Conservation (phyloP, 164 flowering plant species). For the Chloranthus sessilifolius region DNA sequence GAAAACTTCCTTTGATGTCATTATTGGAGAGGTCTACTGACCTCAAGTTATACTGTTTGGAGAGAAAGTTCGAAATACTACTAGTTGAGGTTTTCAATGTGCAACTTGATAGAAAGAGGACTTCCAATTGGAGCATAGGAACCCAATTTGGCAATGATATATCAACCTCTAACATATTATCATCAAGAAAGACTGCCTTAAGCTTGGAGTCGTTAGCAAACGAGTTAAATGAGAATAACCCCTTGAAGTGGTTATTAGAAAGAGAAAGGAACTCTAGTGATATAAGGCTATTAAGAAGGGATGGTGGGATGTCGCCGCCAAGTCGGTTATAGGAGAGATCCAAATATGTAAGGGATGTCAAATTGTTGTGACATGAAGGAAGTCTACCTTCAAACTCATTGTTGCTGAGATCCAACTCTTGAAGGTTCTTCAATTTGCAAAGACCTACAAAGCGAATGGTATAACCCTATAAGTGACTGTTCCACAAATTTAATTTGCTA, state of each 20-base stretch:
- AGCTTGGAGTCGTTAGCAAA: constrained; percentile 3
- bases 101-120: constrained; percentile 5
- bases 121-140: constrained; percentile 6
- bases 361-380: constrained; percentile 8
- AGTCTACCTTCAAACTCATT: constrained; percentile 5
- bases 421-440: constrained; percentile 9
- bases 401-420: neutral
- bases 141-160: constrained; percentile 3
- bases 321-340: constrained; percentile 7
- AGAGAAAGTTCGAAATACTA: constrained; percentile 5
- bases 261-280: constrained; percentile 8
- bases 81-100: neutral
- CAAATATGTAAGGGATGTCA: neutral
- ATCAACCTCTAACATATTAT: neutral
- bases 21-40: constrained; percentile 6
- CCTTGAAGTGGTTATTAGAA: neutral
- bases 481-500: too few species aligned
- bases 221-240: neutral
- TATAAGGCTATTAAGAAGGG: neutral
- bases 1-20: constrained; percentile 2
- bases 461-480: too few species aligned
- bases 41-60: constrained; percentile 2
- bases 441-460: constrained; percentile 8
- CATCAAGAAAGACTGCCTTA: too few species aligned
- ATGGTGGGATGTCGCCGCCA: too few species aligned